Conservation (phyloP, 2,329 filamentous ascomycete genomes). For the Fusarium sp. region DNA sequence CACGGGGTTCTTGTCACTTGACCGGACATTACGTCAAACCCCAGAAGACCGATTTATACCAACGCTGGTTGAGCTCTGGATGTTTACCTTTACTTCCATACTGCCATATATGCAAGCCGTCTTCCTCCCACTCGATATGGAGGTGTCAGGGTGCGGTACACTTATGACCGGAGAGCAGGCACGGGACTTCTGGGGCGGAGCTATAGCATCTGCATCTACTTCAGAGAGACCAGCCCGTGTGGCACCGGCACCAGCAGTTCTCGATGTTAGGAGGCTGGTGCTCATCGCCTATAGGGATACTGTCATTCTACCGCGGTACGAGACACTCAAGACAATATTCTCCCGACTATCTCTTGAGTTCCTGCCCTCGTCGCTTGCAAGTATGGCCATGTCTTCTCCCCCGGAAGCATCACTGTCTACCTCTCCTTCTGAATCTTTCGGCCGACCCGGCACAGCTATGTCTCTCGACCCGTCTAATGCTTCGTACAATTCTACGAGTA, state of each 20-base stretch:
- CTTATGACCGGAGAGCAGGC: slow-evolving; percentile 82
- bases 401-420: slow-evolving; percentile 59
- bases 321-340: slow-evolving; percentile 87
- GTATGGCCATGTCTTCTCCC: slow-evolving; percentile 62
- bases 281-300: slow-evolving; percentile 88
- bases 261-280: slow-evolving; percentile 90
- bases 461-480: slow-evolving; percentile 77
- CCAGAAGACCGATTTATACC: slow-evolving; percentile 90
- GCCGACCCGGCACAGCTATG: slow-evolving; percentile 76
- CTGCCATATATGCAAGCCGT: slow-evolving; percentile 95
- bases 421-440: slow-evolving; percentile 59
- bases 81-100: slow-evolving; percentile 88
- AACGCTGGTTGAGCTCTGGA: slow-evolving; percentile 91
- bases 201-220: slow-evolving; percentile 54
- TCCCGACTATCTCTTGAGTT: slow-evolving; percentile 88
- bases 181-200: slow-evolving; percentile 87
- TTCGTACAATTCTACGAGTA: slow-evolving; percentile 81
- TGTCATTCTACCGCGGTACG: slow-evolving; percentile 87
- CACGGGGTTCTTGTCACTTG: slow-evolving; percentile 86
- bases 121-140: slow-evolving; percentile 90
- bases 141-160: slow-evolving; percentile 84
- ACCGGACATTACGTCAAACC: slow-evolving; percentile 80
- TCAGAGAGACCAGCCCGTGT: slow-evolving; percentile 49
- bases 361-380: slow-evolving; percentile 61
- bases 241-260: slow-evolving; percentile 61